These are phyloP conservation scores for Neoscytalidium dimidiatum DNA, from an alignment of 2,329 filamentous ascomycete species.

Conservation along the genomic window DNA sequence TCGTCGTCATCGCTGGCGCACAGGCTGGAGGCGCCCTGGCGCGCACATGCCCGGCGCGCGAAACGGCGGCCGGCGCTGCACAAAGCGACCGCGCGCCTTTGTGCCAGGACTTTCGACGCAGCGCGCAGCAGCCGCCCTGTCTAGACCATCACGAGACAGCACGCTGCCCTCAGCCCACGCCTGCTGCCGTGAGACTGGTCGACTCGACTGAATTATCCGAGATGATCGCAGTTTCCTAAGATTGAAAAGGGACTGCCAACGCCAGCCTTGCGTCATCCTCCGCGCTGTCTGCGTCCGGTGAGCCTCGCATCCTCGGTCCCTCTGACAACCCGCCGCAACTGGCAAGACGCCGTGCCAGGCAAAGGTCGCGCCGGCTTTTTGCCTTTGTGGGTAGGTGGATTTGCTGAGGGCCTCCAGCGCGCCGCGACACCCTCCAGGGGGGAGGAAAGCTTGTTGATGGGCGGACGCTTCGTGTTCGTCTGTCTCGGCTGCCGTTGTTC, in stretches of 20 bases:
- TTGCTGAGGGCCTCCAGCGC: background rate
- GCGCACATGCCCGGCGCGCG: background rate
- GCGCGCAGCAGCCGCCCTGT: no score
- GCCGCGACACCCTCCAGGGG: background rate
- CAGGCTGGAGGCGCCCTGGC: background rate
- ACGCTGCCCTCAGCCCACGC: constrained; percentile 12
- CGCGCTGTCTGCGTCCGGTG: constrained; percentile 1
- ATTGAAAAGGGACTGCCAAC: background rate
- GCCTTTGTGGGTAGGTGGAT: constrained; percentile 10
- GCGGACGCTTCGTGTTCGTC: background rate
- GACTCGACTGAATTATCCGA: background rate
- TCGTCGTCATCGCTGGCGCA: background rate
- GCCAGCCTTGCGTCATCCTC: constrained; percentile 3
- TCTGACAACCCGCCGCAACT: constrained; percentile 1
- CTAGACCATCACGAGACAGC: constrained; percentile 11
- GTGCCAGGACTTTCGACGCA: background rate
- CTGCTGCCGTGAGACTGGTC: background rate
- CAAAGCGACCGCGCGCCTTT: constrained; percentile 11
- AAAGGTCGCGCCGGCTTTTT: background rate
- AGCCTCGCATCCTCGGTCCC: background rate
- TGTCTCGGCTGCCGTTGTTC: background rate
- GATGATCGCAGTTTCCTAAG: constrained; percentile 16
- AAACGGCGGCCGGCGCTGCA: background rate
- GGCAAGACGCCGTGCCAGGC: constrained; percentile 13
- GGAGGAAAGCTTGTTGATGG: background rate